phyloP scores from a whole-genome alignment of 176 grass and related monocot genomes.

The Thalia dealbata region DNA sequence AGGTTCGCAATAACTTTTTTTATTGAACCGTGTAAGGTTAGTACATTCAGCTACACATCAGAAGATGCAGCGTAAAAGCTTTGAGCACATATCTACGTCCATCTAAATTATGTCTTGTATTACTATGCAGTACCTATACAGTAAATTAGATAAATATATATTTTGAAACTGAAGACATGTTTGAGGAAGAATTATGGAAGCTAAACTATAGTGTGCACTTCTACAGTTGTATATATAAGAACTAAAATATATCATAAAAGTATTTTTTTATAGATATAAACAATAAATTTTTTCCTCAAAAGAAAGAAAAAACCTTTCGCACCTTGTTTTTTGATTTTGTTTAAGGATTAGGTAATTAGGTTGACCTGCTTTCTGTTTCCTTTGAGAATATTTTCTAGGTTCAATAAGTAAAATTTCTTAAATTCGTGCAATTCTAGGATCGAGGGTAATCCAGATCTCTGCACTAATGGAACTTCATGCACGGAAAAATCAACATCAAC shows the following conservation, averaged over 20 bases:
- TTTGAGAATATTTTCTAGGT: background rate
- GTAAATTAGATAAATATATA: background rate
- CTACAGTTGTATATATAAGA: background rate
- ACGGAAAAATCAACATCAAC: background rate
- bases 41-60: background rate
- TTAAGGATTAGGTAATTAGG: background rate
- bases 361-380: background rate
- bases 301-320: background rate
- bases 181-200: background rate
- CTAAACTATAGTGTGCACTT: background rate
- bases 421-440: background rate
- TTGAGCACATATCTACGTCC: background rate
- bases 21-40: background rate
- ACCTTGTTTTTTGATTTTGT: no score
- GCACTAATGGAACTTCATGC: background rate
- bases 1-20: background rate
- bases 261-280: background rate
- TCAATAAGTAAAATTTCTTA: background rate
- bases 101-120: background rate
- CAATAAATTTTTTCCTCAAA: background rate
- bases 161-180: background rate
- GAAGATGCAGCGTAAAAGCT: background rate
- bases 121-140: background rate
- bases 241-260: background rate
- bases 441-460: constrained; percentile 10